Evolutionary conservation across 2,329 filamentous ascomycete species (phyloP), one percentile per base, ranked within the genome.

Genomic region (Rutstroemia sp.): DNA sequence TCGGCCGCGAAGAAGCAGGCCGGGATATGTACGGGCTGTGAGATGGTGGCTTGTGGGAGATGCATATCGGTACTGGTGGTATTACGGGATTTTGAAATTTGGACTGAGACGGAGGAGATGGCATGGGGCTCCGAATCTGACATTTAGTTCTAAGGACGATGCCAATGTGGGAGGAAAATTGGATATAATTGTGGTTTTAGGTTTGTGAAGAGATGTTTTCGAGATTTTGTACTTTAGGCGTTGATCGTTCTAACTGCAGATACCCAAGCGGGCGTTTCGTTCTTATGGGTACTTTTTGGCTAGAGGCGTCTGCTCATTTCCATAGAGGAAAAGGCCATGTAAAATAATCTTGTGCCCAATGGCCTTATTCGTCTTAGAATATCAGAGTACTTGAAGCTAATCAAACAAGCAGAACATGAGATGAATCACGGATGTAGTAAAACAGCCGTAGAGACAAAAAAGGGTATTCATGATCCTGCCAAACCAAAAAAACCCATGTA

Each of bases 401-500:
- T n/a, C n/a, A n/a, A 21, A 34, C 25, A 12, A 23, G 16, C 8
- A 27, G 21, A 49, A 41, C 30, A 34, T 44, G 27, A 51, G 25
- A 18, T 19, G 38, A 21, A 12, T 41, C 19, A 23, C 5, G 44
- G 14, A 25, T 42, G 19, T 5, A 18, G 16, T 30, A 50, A 34
- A 41, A 14, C 14, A 39, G 37, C 14, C 21, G 42, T 10, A 42
- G n/a, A n/a, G 5, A 39, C 38, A 30, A 54, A 8, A 50, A 55
- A 12, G 53, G 47, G 53, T 55, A 50, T 51, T 44, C 41, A n/a
- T 27, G 42, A 42, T 55, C 53, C 53, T 51, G 37, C 38, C 9
- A 12, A 34, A 37, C 44, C 19, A 12, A 18, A n/a, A 9, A 42
- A 23, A 18, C 27, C 6, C 12, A 42, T 42, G 39, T 21, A 23